These are phyloP conservation scores for Heracleum sosnowskyi DNA, from an alignment of 129 eudicot genomes.

Conservation along the genomic window DNA sequence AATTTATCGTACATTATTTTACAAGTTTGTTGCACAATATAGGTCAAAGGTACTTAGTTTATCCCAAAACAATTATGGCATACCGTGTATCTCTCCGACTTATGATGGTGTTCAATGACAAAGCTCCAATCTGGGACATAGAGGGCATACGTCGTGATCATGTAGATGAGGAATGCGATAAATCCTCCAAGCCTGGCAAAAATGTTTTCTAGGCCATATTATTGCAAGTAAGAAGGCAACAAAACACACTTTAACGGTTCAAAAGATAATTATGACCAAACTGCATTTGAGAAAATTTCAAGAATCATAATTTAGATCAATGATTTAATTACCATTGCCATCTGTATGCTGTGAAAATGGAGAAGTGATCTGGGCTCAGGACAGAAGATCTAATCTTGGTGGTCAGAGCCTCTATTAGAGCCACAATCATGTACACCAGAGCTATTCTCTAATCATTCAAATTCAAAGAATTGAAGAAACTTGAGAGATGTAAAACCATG, in stretches of 20 bases:
- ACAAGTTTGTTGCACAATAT: too few species aligned
- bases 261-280: background rate
- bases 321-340: conserved; percentile 67
- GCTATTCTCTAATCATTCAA: conserved; percentile 60
- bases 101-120: conserved; percentile 15
- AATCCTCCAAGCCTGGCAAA: conserved; percentile 61
- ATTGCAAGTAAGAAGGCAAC: background rate
- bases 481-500: background rate
- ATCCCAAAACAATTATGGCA: background rate
- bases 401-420: conserved; percentile 65
- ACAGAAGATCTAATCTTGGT: conserved; percentile 53
- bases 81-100: conserved; percentile 36
- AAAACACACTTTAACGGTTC: background rate
- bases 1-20: background rate
- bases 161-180: conserved; percentile 53
- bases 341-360: conserved; percentile 69
- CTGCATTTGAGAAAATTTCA: background rate
- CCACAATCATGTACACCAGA: conserved; percentile 68
- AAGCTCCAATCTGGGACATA: conserved; percentile 87
- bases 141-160: conserved; percentile 45
- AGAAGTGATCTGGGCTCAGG: conserved; percentile 40
- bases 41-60: background rate
- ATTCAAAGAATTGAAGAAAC: background rate
- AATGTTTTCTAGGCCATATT: background rate
- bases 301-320: background rate